Percentiles rank a stretch among this genome's conserved stretches.
These are phyloP conservation scores for Lactarius hengduanensis DNA, from an alignment of 768 basidiomycete species.

Conservation along the genomic window DNA sequence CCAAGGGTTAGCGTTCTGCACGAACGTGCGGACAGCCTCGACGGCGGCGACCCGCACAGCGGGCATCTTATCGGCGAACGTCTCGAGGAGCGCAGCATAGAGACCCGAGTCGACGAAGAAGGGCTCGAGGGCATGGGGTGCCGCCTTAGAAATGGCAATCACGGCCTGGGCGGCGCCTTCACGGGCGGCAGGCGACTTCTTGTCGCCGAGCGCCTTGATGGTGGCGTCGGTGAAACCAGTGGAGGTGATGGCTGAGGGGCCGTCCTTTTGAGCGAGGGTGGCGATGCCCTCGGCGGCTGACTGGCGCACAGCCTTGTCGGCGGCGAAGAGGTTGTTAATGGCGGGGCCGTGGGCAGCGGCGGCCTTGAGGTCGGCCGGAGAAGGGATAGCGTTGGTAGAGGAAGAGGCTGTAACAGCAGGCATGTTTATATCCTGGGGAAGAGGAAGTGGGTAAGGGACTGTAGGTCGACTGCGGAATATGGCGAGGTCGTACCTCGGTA, in stretches of 20 bases:
- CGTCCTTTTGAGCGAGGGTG: constrained; percentile 77
- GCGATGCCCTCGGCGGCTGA: constrained; percentile 68
- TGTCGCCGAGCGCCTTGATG: constrained; percentile 87
- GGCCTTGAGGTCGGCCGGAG: constrained; percentile 73
- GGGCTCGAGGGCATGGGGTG: constrained; percentile 81
- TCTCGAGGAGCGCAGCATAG: constrained; percentile 82
- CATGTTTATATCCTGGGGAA: constrained; percentile 61
- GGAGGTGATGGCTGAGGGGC: constrained; percentile 70
- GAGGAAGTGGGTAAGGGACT: neutral
- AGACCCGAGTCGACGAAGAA: constrained; percentile 84
- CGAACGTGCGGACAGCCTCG: constrained; percentile 75
- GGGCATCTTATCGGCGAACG: constrained; percentile 94
- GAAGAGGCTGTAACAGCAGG: constrained; percentile 69
- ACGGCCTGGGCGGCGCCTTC: constrained; percentile 83
- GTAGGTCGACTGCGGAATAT: neutral
- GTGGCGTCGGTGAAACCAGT: constrained; percentile 69
- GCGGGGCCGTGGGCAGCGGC: constrained; percentile 43
- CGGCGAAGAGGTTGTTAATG: constrained; percentile 70
- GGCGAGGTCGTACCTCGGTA: constrained; percentile 41
- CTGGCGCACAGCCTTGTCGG: constrained; percentile 81
- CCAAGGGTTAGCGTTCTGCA: constrained; percentile 85
- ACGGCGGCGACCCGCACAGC: constrained; percentile 83
- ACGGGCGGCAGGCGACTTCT: constrained; percentile 90
- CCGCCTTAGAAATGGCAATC: constrained; percentile 54
- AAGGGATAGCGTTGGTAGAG: constrained; percentile 56